These are phyloP conservation scores for Arachis hypogaea DNA, from an alignment of 306 rosid species.

Conservation along the genomic window DNA sequence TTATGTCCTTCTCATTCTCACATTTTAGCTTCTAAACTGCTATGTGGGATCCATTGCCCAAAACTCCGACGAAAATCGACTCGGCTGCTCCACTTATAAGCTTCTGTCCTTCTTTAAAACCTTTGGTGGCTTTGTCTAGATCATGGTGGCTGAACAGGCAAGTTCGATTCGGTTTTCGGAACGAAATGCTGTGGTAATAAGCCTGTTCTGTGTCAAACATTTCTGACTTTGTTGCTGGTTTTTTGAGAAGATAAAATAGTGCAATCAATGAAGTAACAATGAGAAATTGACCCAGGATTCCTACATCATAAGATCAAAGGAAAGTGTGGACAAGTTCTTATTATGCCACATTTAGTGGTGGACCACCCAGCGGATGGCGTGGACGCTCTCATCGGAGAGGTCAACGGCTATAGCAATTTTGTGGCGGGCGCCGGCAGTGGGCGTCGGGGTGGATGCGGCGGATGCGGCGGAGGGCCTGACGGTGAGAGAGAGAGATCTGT, in stretches of 20 bases:
- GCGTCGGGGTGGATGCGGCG: too few species aligned
- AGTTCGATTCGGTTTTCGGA: slow-evolving; percentile 67
- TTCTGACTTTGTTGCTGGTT: slow-evolving; percentile 50
- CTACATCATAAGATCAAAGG: slow-evolving; percentile 52
- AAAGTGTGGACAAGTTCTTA: background rate
- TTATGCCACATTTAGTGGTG: too few species aligned
- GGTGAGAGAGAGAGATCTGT: too few species aligned
- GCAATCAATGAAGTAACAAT: slow-evolving; percentile 66
- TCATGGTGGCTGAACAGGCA: slow-evolving; percentile 66
- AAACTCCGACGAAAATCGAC: slow-evolving; percentile 64
- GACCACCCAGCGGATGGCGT: too few species aligned
- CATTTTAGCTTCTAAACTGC: slow-evolving; percentile 75
- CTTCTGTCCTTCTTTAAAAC: slow-evolving; percentile 57
- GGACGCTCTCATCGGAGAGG: too few species aligned
- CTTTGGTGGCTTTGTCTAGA: slow-evolving; percentile 78
- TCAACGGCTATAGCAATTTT: too few species aligned
- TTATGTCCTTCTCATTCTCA: slow-evolving; percentile 65
- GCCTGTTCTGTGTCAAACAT: slow-evolving; percentile 53
- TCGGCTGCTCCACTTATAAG: slow-evolving; percentile 61
- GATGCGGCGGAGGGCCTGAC: too few species aligned
- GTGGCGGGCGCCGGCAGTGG: too few species aligned
- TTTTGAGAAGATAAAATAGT: slow-evolving; percentile 62
- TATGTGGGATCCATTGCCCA: slow-evolving; percentile 71
- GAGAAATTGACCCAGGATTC: slow-evolving; percentile 75
- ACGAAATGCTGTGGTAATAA: slow-evolving; percentile 58